Base-by-base conservation (phyloP, 306 rosid species). In the Glycine tomentella region DNA sequence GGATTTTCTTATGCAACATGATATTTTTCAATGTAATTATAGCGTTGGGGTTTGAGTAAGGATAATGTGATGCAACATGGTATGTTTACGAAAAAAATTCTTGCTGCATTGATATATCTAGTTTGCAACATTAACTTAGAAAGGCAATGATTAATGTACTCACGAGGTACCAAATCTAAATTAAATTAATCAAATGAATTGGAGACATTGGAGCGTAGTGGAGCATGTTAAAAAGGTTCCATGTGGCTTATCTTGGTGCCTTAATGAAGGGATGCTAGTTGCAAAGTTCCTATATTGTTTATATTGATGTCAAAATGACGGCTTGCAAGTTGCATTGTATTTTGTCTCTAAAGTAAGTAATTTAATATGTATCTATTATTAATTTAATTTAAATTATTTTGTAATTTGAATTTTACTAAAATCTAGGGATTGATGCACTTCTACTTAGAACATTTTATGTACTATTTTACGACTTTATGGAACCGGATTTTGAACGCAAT, bases 151-250 rank as follows among this genome's bases (percentile, higher is more conserved):
- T 78, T 42, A 44, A 55, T 78, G 55, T 14, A 15, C 76, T 55
- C 65, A 49, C 57, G 20, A 68, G 57, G 48, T 42, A 17, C 44
- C 34, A 42, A 11, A 38, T 40, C 25, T 40, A 12, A 77, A 52
- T 9, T 17, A 56, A 68, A 78, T 42, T 9, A 51, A 66, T 42
- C 25, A 17, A 58, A 58, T 16, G 55, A 42, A 44, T 12, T 48
- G 52, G 57, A 56, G 14, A 68, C 49, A 38, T 12, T 75, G 20
- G 45, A 72, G 55, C 12, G 48, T 48, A 64, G 63, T 9, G 56
- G 55, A 45, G 40, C 75, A 33, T 55, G 75, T 78, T 71, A 55
- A 78, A 16, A 78, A 72, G 82, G 55, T 53, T 77, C 33, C 73
- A 14, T 34, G 11, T 65, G 70, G 15, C 46, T 57, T 7, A 48